These are phyloP conservation scores for Globisporangium middletonii DNA, from an alignment of 352 stramenopile species.

Conservation along the genomic window DNA sequence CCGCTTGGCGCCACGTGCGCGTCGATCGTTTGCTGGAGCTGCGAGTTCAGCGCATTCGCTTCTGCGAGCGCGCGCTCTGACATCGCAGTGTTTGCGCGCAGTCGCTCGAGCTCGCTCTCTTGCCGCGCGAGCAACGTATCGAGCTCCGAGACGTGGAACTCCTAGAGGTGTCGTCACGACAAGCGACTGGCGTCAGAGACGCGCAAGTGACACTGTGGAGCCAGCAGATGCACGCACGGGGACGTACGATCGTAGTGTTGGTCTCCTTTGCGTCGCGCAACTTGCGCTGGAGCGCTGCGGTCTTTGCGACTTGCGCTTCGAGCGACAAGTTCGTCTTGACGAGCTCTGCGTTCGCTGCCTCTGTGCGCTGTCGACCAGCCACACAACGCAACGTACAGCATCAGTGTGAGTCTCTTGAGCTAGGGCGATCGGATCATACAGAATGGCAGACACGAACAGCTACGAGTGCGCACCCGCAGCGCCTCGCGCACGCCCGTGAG, in stretches of 20 bases:
- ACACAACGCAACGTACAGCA: background rate
- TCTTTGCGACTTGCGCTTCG: conserved; percentile 42
- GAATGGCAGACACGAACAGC: conserved; percentile 4
- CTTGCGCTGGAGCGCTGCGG: conserved; percentile 47
- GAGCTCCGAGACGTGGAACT: conserved; percentile 58
- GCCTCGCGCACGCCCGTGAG: conserved; percentile 44
- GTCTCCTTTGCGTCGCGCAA: conserved; percentile 58
- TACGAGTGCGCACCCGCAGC: conserved; percentile 20
- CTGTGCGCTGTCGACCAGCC: conserved; percentile 24
- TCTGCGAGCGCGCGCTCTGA: conserved; percentile 29
- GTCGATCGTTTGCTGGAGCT: conserved; percentile 42
- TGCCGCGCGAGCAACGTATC: conserved; percentile 31
- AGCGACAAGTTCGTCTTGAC: conserved; percentile 46
- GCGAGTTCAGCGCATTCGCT: conserved; percentile 29
- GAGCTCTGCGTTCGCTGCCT: conserved; percentile 53
- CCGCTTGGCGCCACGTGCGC: conserved; percentile 14
- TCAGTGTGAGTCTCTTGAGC: background rate
- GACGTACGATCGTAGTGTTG: conserved; percentile 52
- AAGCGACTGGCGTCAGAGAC: background rate
- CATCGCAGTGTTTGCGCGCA: conserved; percentile 24
- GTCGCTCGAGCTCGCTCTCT: conserved; percentile 20
- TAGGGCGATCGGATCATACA: background rate
- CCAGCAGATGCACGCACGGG: background rate
- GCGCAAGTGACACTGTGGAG: background rate
- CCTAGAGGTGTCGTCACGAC: conserved; percentile 17